Base-by-base conservation (phyloP, 441 rosid species). In the Lepidium campestre region DNA sequence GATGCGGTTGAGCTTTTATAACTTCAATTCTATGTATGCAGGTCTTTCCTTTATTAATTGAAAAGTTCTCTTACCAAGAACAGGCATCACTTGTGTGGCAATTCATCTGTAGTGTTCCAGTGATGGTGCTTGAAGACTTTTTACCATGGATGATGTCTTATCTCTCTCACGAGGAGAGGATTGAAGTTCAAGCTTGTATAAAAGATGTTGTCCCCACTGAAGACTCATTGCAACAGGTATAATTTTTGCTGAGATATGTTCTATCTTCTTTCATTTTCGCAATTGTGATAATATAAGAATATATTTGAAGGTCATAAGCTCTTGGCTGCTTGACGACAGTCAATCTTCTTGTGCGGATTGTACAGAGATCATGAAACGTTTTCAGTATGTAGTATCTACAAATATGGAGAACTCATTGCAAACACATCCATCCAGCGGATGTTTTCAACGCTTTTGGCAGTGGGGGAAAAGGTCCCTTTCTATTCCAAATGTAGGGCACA, bases 31-130 rank as follows among this genome's bases (percentile, higher is more conserved):
- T 29, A 2, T 27, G 6, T 29, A 29, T 57, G 54, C 79, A 94
- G 97, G 97, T 95, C 31, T 90, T 88, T 69, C 99, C 99, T 27
- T 79, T 95, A 83, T 86, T 95, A 48, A 86, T 85, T 25, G 97
- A 92, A 79, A 92, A 87, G 79, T 95, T 87, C 70, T 82, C 95
- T 15, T 85, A 85, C 70, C 84, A 62, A 64, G 99, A 95, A 81
- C 99, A 91, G 73, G 96, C 96, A 49, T 92, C 91, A 22, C 69
- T 95, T 68, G 96, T 92, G 9, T 90, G 99, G 98, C 97, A 95
- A 79, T 95, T 90, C 79, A 80, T 95, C 37, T 95, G 99, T 77
- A 90, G 99, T 79, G 88, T 95, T 85, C 98, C 99, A 67, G 97
- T 90, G 49, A 87, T 87, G 77, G 88, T 84, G 82, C 82, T 92